Percentiles rank a stretch among this genome's conserved stretches.
phyloP scores from a whole-genome alignment of 768 basidiomycete genomes.

The Trametes meyenii region DNA sequence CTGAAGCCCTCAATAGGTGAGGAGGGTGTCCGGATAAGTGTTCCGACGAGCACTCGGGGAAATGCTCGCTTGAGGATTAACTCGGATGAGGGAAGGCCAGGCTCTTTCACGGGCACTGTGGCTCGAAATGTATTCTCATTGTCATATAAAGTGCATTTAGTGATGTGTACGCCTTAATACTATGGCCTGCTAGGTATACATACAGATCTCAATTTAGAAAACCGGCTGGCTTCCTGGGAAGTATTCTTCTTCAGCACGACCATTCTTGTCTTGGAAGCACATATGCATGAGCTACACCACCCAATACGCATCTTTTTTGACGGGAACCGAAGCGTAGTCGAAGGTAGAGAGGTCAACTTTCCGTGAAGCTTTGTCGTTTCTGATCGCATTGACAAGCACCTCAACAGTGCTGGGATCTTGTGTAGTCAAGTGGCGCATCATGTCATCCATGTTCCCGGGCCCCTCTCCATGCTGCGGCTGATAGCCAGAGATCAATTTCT shows the following conservation, averaged over 20 bases:
- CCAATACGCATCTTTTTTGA: slow-evolving; percentile 37
- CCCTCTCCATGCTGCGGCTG: neutral
- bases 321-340: slow-evolving; percentile 15
- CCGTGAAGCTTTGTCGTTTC: neutral
- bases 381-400: slow-evolving; percentile 10
- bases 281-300: slow-evolving; percentile 37
- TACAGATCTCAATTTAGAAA: slow-evolving; percentile 28
- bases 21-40: neutral
- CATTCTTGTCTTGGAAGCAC: slow-evolving; percentile 30
- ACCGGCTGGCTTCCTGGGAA: slow-evolving; percentile 26
- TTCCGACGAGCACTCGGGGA: neutral
- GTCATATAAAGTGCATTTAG: slow-evolving; percentile 34
- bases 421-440: slow-evolving; percentile 15
- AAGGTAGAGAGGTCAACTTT: slow-evolving; percentile 14
- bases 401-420: slow-evolving; percentile 12
- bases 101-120: slow-evolving; percentile 19
- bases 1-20: too few relatives aligned
- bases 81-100: slow-evolving; percentile 36
- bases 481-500: slow-evolving; percentile 4
- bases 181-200: neutral
- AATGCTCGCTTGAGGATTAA: slow-evolving; percentile 34
- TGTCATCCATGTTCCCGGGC: neutral
- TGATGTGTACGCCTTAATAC: neutral
- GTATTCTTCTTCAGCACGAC: slow-evolving; percentile 23
- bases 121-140: slow-evolving; percentile 31